Percentiles rank a stretch among this genome's conserved stretches.
Conservation (phyloP, 805 yeast species). For the Lachancea kluyveri region DNA sequence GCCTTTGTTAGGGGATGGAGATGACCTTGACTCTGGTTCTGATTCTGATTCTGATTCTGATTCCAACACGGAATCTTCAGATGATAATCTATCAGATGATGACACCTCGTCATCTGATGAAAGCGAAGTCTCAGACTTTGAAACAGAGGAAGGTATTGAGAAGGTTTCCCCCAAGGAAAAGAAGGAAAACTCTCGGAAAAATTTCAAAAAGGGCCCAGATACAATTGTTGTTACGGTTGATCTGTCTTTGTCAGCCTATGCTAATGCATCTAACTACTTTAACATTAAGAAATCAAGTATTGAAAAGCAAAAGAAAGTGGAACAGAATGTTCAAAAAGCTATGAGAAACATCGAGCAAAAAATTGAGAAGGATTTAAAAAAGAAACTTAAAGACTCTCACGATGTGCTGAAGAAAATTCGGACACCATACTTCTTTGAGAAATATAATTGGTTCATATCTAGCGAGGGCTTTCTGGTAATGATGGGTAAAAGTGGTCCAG, state of each 20-base stretch:
- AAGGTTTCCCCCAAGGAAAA: constrained; percentile 6
- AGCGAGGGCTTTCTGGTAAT: constrained; percentile 82
- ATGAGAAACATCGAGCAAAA: constrained; percentile 76
- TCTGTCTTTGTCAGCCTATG: constrained; percentile 68
- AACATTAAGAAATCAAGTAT: constrained; percentile 69
- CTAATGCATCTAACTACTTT: constrained; percentile 81
- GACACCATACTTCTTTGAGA: constrained; percentile 85
- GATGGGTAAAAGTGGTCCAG: constrained; percentile 79
- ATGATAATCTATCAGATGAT: no score
- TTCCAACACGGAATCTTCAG: constrained; percentile 1
- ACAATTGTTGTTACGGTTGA: constrained; percentile 51
- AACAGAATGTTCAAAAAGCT: constrained; percentile 69
- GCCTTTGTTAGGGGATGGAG: constrained; percentile 39
- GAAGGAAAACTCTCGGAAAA: not conserved
- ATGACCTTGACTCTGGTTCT: constrained; percentile 18
- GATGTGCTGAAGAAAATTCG: constrained; percentile 53
- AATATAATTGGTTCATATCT: constrained; percentile 90
- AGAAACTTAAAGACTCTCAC: constrained; percentile 52
- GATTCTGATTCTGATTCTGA: constrained; percentile 5
- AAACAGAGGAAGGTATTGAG: constrained; percentile 11
- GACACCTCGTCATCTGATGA: constrained; percentile 12
- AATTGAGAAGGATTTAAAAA: constrained; percentile 64
- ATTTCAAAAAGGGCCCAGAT: not conserved
- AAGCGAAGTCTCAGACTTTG: constrained; percentile 17
- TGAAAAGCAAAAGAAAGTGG: constrained; percentile 75